Conservation (phyloP, 2,329 filamentous ascomycete species). For the Cladosporium sphaerospermum region DNA sequence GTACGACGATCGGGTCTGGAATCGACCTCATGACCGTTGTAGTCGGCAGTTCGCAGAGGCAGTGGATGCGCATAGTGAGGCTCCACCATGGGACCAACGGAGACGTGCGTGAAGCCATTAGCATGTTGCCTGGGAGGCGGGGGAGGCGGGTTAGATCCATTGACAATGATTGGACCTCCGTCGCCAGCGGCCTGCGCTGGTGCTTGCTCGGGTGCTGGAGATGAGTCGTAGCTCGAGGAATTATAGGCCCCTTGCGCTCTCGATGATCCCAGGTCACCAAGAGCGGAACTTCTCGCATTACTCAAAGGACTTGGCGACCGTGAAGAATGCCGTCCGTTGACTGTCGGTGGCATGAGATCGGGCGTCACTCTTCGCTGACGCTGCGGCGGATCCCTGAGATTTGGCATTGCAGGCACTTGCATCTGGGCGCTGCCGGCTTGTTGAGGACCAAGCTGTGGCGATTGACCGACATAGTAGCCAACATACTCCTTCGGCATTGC, state of each 20-base stretch:
- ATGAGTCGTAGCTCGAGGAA: conserved; percentile 17
- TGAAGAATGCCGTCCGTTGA: conserved; percentile 26
- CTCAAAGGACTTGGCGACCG: conserved; percentile 43
- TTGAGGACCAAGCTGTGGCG: conserved; percentile 33
- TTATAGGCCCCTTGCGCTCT: conserved; percentile 13
- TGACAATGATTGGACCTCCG: conserved; percentile 36
- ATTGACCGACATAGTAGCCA: conserved; percentile 44
- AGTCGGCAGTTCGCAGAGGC: conserved; percentile 5
- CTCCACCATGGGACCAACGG: background rate
- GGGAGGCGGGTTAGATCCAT: conserved; percentile 29
- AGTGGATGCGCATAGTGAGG: conserved; percentile 2
- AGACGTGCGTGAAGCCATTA: conserved; percentile 2
- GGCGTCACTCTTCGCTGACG: conserved; percentile 38
- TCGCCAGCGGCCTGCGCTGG: conserved; percentile 8
- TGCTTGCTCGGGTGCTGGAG: conserved; percentile 8
- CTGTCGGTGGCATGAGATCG: conserved; percentile 33
- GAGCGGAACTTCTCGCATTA: conserved; percentile 33
- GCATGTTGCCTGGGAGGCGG: background rate
- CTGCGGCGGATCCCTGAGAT: conserved; percentile 33
- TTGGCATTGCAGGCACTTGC: conserved; percentile 30
- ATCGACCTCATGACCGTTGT: background rate
- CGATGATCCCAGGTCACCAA: conserved; percentile 21
- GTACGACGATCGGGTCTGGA: background rate
- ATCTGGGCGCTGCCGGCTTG: conserved; percentile 25
- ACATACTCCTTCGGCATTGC: conserved; percentile 45